These are phyloP conservation scores for Erodium chrysanthum DNA, from an alignment of 441 rosid genomes.

Conservation along the genomic window DNA sequence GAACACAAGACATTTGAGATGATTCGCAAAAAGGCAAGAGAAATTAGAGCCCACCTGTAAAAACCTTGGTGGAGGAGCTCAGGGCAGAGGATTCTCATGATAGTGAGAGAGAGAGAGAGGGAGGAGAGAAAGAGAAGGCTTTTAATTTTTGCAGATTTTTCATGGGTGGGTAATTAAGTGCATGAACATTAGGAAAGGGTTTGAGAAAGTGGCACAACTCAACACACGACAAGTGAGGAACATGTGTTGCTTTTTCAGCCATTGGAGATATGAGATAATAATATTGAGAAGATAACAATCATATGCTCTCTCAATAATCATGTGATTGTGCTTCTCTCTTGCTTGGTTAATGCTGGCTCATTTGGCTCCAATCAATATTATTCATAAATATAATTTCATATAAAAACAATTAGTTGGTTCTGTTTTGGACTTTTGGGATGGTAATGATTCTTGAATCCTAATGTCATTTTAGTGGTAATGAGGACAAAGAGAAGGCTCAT, in stretches of 20 bases:
- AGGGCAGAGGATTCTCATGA: slow-evolving; percentile 4
- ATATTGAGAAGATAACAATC: background rate
- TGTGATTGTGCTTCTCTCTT: too few species aligned
- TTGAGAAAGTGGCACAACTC: background rate
- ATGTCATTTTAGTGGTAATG: background rate
- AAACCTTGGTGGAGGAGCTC: background rate
- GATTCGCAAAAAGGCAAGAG: background rate
- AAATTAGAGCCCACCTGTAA: background rate
- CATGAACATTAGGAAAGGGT: background rate
- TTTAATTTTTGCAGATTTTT: background rate
- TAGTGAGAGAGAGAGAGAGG: background rate
- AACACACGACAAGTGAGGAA: background rate
- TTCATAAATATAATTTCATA: too few species aligned
- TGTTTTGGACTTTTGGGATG: background rate
- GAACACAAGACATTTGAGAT: background rate
- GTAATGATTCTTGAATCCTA: background rate
- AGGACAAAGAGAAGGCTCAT: background rate
- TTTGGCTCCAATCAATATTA: too few species aligned
- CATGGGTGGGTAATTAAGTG: background rate
- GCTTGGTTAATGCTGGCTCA: too few species aligned
- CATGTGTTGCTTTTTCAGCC: slow-evolving; percentile 8
- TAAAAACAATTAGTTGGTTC: background rate
- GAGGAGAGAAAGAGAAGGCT: background rate
- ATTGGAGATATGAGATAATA: background rate
- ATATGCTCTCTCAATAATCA: too few species aligned